A percentile compares a stretch with the other conserved stretches of the same genome.
phyloP scores from a whole-genome alignment of 1,139 yeast genomes.

The Yarrowia galli region DNA sequence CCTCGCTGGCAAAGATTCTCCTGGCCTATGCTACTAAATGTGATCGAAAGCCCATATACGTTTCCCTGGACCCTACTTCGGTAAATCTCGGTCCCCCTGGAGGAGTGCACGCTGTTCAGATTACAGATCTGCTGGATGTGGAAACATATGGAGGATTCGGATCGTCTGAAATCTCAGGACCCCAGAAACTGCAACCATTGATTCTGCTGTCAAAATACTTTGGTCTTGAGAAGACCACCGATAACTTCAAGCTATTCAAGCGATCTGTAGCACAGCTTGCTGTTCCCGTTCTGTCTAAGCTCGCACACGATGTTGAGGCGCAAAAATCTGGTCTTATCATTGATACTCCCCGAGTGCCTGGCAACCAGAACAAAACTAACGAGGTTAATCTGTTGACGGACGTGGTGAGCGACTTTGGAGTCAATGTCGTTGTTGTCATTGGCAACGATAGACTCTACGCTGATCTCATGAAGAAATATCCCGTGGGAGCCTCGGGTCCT shows the following conservation, averaged over 20 bases:
- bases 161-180: conserved; percentile 85
- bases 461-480: conserved; percentile 65
- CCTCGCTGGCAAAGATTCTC: conserved; percentile 72
- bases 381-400: conserved; percentile 61
- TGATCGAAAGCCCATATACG: conserved; percentile 66
- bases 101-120: conserved; percentile 80
- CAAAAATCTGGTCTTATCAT: conserved; percentile 72
- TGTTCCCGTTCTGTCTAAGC: conserved; percentile 62
- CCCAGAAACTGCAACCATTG: conserved; percentile 79
- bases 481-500: conserved; percentile 45
- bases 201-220: conserved; percentile 84
- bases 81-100: conserved; percentile 87
- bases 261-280: conserved; percentile 65
- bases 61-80: conserved; percentile 84
- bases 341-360: conserved; percentile 69
- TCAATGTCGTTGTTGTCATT: conserved; percentile 52
- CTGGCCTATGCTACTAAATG: conserved; percentile 78
- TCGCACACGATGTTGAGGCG: conserved; percentile 62
- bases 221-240: conserved; percentile 69
- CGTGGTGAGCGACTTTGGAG: conserved; percentile 67
- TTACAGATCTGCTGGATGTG: conserved; percentile 80
- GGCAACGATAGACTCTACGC: conserved; percentile 63
- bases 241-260: conserved; percentile 68
- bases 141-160: conserved; percentile 74
- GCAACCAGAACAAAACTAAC: conserved; percentile 55